Evolutionary conservation across 768 basidiomycete species (phyloP).

Genomic region (Psilocybe cubensis): DNA sequence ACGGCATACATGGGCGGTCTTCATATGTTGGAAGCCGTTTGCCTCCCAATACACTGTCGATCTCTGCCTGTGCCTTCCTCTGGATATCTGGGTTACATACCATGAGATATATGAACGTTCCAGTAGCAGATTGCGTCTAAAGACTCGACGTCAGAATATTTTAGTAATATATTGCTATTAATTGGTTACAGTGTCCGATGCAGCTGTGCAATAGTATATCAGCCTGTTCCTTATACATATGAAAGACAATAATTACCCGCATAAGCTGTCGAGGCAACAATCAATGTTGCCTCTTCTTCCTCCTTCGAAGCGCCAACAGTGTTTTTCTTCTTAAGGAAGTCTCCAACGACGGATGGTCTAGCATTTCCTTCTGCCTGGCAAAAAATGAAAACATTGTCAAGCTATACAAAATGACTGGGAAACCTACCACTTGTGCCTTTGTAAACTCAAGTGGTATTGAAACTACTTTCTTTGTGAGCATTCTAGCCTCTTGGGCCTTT

Average conservation of each 20-base stretch:
- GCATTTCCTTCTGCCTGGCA: not conserved
- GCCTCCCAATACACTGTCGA: slow-evolving; percentile 15
- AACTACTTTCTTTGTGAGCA: slow-evolving; percentile 1
- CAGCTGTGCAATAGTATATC: too few relatives aligned
- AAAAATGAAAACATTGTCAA: too few relatives aligned
- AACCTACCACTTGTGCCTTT: slow-evolving; percentile 10
- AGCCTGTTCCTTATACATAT: too few relatives aligned
- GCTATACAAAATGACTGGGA: not conserved
- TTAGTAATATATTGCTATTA: too few relatives aligned
- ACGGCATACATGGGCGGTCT: slow-evolving; percentile 17
- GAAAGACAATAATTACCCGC: slow-evolving; percentile 12
- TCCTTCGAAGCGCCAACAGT: not conserved
- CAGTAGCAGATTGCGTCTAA: slow-evolving; percentile 15
- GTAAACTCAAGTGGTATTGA: slow-evolving; percentile 10
- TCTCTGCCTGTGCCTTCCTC: slow-evolving; percentile 21
- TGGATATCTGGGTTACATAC: slow-evolving; percentile 30
- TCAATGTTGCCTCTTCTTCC: slow-evolving; percentile 2
- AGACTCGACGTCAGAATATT: not conserved
- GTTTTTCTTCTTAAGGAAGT: not conserved
- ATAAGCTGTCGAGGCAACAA: slow-evolving; percentile 3
- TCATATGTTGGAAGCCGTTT: slow-evolving; percentile 16
- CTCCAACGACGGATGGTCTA: not conserved
- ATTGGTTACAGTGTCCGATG: slow-evolving; percentile 8
- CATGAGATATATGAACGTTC: slow-evolving; percentile 31
- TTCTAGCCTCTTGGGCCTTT: not conserved